Conservation (phyloP, 345 rosid species). For the Noccaea caerulescens region DNA sequence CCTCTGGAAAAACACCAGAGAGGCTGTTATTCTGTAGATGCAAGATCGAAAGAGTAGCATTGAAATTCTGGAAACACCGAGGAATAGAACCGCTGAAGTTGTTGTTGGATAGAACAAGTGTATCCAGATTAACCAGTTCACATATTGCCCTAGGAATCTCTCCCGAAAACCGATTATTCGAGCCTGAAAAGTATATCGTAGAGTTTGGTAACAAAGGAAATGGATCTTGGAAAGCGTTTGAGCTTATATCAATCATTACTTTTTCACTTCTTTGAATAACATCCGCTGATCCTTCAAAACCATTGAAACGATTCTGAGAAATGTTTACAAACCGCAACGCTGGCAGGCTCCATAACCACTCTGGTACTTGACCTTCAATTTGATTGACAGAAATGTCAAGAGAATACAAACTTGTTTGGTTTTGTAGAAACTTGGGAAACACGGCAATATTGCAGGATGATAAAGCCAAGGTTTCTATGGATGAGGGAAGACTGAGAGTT, state of each 20-base stretch:
- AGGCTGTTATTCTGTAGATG: conserved; percentile 38
- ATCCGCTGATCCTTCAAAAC: conserved; percentile 20
- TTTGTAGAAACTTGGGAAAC: conserved; percentile 38
- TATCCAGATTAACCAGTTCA: not conserved
- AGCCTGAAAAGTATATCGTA: not conserved
- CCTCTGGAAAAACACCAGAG: conserved; percentile 27
- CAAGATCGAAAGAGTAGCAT: not conserved
- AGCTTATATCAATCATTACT: conserved; percentile 27
- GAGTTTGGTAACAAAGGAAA: conserved; percentile 4
- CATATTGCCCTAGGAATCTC: conserved; percentile 26
- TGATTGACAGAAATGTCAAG: conserved; percentile 42
- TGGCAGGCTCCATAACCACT: conserved; percentile 25
- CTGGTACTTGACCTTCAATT: conserved; percentile 33
- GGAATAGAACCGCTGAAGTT: conserved; percentile 43
- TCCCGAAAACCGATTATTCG: conserved; percentile 1
- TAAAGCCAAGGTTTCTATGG: not conserved
- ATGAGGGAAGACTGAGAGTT: not conserved
- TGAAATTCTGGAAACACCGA: conserved; percentile 27
- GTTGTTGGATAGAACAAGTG: conserved; percentile 43
- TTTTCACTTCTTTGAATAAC: conserved; percentile 18
- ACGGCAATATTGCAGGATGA: conserved; percentile 18
- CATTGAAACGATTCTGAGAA: conserved; percentile 12
- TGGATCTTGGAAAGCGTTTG: conserved; percentile 13
- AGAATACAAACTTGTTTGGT: not conserved
- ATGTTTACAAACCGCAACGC: not conserved